These are phyloP conservation scores for Zoysia pacifica DNA, from an alignment of 176 grass and related monocot genomes.

Conservation along the genomic window DNA sequence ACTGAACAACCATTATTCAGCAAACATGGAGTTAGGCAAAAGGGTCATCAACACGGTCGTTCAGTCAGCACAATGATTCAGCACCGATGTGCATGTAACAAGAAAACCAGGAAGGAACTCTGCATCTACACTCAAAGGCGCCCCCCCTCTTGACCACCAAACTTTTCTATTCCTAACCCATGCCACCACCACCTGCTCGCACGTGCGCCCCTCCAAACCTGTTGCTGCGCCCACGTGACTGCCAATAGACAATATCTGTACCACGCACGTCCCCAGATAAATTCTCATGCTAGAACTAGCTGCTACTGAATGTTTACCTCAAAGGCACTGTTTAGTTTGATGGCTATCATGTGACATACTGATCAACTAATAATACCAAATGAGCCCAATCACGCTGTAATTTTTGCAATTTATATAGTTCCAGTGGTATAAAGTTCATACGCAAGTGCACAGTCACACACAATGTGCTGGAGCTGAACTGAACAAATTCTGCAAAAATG, in stretches of 20 bases:
- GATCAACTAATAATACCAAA: background rate
- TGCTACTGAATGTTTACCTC: conserved; percentile 15
- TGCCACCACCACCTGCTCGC: conserved; percentile 24
- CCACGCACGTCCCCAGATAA: background rate
- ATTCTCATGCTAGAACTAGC: background rate
- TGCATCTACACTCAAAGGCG: conserved; percentile 49
- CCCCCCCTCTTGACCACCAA: conserved; percentile 15
- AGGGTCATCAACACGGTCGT: conserved; percentile 31
- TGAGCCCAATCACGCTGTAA: background rate
- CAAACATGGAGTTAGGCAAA: conserved; percentile 24
- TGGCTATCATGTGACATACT: conserved; percentile 28
- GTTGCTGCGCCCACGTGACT: background rate
- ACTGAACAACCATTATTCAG: background rate
- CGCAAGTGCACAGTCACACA: background rate
- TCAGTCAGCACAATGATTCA: conserved; percentile 46
- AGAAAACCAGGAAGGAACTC: conserved; percentile 9
- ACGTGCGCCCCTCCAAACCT: conserved; percentile 26
- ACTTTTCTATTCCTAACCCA: conserved; percentile 29
- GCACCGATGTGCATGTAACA: background rate
- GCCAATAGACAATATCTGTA: background rate
- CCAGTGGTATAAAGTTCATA: background rate
- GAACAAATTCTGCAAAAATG: conserved; percentile 13
- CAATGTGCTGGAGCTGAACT: background rate
- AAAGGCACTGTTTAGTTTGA: conserved; percentile 23
- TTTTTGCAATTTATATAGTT: background rate